Evolutionary conservation across 139 green algal species (phyloP), one percentile per base, ranked within the genome.

Genomic region (Tetradesmus obliquus): DNA sequence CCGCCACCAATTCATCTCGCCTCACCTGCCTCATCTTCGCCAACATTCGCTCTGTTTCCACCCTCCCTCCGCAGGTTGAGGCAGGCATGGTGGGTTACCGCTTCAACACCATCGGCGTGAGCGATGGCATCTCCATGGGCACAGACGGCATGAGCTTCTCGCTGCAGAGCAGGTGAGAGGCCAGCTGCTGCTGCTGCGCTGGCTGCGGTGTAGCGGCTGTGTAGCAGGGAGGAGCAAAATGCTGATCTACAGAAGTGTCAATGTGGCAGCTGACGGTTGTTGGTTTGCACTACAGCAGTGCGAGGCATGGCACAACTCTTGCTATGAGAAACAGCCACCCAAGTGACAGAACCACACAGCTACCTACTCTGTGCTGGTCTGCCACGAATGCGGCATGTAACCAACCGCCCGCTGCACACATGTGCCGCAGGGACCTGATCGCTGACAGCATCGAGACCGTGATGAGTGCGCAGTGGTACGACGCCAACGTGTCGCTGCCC

Each of bases 91-190:
- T 99, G 20, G 97, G 96, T 79, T 98, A 97, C 93, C 94, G 98
- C 20, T 99, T 98, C 95, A 98, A 99, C 96, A 99, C 97, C 54
- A 97, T 99, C 74, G 97, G 97, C 71, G 98, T 99, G 72, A 97
- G 94, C 10, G 98, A 99, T 90, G 98, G 96, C 92, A 99, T 99
- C 93, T 98, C 94, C 92, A 99, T 99, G 98, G 98, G 98, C 88
- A 99, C 98, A 3, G 97, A 99, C 84, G 98, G 98, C 93, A 99
- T 99, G 98, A 97, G 94, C 94, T 99, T 94, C 96, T 97, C 93
- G 80, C 94, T 99, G 88, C 97, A 98, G 93, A 84, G 72, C n/a
- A 55, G 81, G 88, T 54, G 79, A 20, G 55, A 55, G 17, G 71
- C 15, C 20, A 24, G 60, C 74, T n/a, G 32, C 54, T 88, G 17